Evolutionary conservation across 2,329 filamentous ascomycete species (phyloP).

Genomic region (Hypoxylon sp.): DNA sequence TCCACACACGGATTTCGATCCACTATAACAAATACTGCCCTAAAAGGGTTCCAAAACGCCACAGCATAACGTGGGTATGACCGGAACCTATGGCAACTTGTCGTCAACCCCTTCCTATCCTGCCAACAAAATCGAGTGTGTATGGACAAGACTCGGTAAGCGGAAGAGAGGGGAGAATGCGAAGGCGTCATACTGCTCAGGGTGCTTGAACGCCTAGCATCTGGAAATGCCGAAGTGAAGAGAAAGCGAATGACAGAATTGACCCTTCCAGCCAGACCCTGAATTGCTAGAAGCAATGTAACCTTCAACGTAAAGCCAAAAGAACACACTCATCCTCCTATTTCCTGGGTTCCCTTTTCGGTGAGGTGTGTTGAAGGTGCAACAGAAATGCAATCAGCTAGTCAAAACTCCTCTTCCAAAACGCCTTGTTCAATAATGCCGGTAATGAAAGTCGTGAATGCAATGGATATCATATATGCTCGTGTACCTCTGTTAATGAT

Average conservation of each 20-base stretch:
- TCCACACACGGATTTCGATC: constrained; percentile 10
- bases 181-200: constrained; percentile 14
- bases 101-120: background rate
- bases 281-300: constrained; percentile 1
- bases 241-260: constrained; percentile 16
- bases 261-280: constrained; percentile 20
- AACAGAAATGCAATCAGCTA: constrained; percentile 32
- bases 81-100: constrained; percentile 3
- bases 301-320: constrained; percentile 9
- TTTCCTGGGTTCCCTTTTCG: constrained; percentile 7
- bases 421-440: constrained; percentile 37
- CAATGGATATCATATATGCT: constrained; percentile 43
- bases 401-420: constrained; percentile 36
- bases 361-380: constrained; percentile 3
- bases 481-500: constrained; percentile 26
- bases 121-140: background rate
- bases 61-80: constrained; percentile 13
- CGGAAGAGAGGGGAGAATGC: background rate
- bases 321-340: constrained; percentile 17
- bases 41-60: constrained; percentile 11
- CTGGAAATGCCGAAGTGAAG: constrained; percentile 23
- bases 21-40: background rate
- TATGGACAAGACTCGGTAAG: background rate
- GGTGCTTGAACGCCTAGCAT: constrained; percentile 19
- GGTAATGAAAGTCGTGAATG: constrained; percentile 41